Conservation (phyloP, 768 basidiomycete species). For the Gymnopilus dilepis region DNA sequence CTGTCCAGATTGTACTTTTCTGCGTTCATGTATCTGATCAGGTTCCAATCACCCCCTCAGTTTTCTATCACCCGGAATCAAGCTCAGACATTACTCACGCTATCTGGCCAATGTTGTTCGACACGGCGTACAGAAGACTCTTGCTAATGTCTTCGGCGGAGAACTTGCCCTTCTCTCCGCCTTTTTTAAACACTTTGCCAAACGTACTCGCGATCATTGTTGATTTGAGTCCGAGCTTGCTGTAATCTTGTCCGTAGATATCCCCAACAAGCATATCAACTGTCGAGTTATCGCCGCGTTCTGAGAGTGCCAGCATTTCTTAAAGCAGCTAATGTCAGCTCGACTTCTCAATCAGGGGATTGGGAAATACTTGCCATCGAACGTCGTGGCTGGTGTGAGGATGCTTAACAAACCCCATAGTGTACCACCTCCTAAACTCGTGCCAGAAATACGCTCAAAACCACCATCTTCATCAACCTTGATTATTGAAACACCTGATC, state of each 20-base stretch:
- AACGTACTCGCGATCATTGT: constrained; percentile 98
- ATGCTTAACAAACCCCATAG: constrained; percentile 95
- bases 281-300: constrained; percentile 88
- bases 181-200: constrained; percentile 97
- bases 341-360: constrained; percentile 5
- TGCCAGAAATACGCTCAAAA: constrained; percentile 96
- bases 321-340: constrained; percentile 18
- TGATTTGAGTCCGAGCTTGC: constrained; percentile 93
- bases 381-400: constrained; percentile 91
- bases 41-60: constrained; percentile 5
- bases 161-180: constrained; percentile 77
- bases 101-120: constrained; percentile 99
- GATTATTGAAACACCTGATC: constrained; percentile 96
- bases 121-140: constrained; percentile 93
- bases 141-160: constrained; percentile 92
- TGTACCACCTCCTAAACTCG: constrained; percentile 96
- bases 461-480: constrained; percentile 94
- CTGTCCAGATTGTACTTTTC: constrained; percentile 96
- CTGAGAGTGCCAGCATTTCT: constrained; percentile 98
- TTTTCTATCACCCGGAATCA: constrained; percentile 4
- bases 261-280: constrained; percentile 99
- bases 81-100: constrained; percentile 68
- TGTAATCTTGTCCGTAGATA: constrained; percentile 98
- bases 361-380: constrained; percentile 78
- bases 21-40: constrained; percentile 93